Evolutionary conservation across 345 rosid species (phyloP).

Genomic region (Firmiana major): DNA sequence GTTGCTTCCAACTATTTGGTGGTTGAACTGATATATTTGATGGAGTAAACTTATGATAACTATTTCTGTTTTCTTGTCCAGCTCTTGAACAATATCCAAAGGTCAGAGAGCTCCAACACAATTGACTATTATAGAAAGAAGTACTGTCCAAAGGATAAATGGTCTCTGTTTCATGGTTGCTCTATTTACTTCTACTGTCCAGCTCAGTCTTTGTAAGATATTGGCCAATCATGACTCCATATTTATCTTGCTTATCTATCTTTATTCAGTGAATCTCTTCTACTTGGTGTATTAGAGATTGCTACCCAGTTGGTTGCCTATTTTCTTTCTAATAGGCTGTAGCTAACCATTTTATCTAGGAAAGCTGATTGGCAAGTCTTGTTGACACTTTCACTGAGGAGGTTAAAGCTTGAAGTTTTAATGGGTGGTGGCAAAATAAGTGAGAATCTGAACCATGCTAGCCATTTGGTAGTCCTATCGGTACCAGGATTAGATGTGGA

Average conservation of each 20-base stretch:
- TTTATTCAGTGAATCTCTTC: background rate
- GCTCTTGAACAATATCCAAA: constrained; percentile 68
- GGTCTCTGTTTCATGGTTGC: constrained; percentile 71
- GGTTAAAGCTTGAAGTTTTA: constrained; percentile 64
- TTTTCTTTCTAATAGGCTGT: constrained; percentile 14
- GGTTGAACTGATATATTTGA: background rate
- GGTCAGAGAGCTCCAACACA: constrained; percentile 39
- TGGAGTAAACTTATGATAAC: background rate
- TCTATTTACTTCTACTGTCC: constrained; percentile 48
- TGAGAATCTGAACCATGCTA: constrained; percentile 50
- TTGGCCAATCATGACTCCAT: background rate
- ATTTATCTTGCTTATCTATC: background rate
- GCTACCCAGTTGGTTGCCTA: constrained; percentile 5
- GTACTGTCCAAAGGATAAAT: constrained; percentile 66
- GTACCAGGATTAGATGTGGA: constrained; percentile 42
- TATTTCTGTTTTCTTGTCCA: constrained; percentile 25
- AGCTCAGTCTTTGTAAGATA: constrained; percentile 46
- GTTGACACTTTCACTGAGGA: constrained; percentile 51
- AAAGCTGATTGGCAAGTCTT: constrained; percentile 51
- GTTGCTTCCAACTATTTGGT: background rate
- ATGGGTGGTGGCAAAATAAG: constrained; percentile 81
- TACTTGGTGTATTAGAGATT: background rate
- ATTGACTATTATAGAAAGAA: constrained; percentile 59
- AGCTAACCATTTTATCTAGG: constrained; percentile 31
- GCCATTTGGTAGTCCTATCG: constrained; percentile 66